Evolutionary conservation across 768 basidiomycete genomes (phyloP).

Genomic region (Tricholoma matsutake): DNA sequence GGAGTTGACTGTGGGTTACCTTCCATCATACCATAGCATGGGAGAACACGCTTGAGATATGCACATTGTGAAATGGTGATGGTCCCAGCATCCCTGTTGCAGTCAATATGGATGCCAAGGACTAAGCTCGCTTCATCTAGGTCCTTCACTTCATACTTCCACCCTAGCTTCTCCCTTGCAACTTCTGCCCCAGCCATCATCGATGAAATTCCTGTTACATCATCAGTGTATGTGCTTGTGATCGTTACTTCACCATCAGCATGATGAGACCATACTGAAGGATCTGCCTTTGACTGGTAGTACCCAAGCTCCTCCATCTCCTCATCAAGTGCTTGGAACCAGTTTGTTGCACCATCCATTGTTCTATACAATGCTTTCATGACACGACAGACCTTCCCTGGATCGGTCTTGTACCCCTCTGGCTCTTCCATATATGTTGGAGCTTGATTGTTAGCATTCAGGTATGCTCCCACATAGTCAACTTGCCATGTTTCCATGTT

Average conservation of each 20-base stretch:
- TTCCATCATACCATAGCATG: neutral
- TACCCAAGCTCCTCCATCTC: neutral
- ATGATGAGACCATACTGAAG: neutral
- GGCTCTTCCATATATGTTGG: too few species aligned
- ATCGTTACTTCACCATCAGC: neutral
- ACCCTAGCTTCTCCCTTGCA: too few species aligned
- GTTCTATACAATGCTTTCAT: neutral
- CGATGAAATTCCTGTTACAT: neutral
- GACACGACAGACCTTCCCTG: constrained; percentile 12
- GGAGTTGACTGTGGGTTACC: neutral
- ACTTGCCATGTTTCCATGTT: constrained; percentile 26
- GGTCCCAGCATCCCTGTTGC: constrained; percentile 18
- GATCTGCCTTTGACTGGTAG: neutral
- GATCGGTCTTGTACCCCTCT: constrained; percentile 6
- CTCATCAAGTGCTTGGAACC: constrained; percentile 20
- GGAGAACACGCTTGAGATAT: constrained; percentile 25
- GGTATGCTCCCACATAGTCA: constrained; percentile 16
- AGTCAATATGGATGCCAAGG: constrained; percentile 28
- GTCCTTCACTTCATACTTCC: too few species aligned
- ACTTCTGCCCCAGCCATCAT: too few species aligned
- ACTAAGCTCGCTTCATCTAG: constrained; percentile 9
- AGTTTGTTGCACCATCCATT: constrained; percentile 9
- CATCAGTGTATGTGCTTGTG: neutral
- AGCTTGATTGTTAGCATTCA: too few species aligned
- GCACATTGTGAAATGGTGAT: constrained; percentile 28